Base-by-base conservation (phyloP, 164 flowering plant species). In the Sextonia rubra region DNA sequence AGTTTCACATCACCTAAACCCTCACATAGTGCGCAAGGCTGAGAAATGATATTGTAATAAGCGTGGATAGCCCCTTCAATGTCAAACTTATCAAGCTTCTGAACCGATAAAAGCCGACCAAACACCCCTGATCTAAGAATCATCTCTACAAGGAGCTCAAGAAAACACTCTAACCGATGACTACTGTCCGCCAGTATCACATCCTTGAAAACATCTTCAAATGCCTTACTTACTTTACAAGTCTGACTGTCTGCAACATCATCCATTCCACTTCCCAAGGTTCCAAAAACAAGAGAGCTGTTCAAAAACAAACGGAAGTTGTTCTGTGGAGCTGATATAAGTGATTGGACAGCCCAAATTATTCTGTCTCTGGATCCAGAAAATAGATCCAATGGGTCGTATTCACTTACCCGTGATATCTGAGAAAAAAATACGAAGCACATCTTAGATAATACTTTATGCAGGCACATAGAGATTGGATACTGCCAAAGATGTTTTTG, bases 31-130 rank as follows among this genome's bases (percentile, higher is more conserved):
- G 25, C 22, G 77, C 99, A 96, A 75, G 92, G 92, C 84, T 84
- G 85, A 70, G 95, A 89, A 72, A 87, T 66, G 73, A 95, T 69
- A 68, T 93, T 78, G 74, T 93, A 95, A 77, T 90, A 93, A 22
- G 95, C 91, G 84, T 95, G 99, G 82, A 95, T 90, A 66, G 89
- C 98, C 71, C 99, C 99, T 83, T 95, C 99, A 65, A 95, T 86
- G 73, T 95, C 99, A 69, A 82, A 26, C 20, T n/a, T 65, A 75
- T 95, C 99, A 79, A 89, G 91, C 79, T 87, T 89, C 81, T 95
- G 97, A 29, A 85, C 88, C 76, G 87, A 78, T 69, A 93, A 87
- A 72, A 95, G 95, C 70, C 76, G 82, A 81, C 83, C 83, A 55
- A 93, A 74, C 26, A 90, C 83, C 29, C 86, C 83, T 71, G 97